Evolutionary conservation across 257 asterid species (phyloP).

Genomic region (Hygrophila difformis): DNA sequence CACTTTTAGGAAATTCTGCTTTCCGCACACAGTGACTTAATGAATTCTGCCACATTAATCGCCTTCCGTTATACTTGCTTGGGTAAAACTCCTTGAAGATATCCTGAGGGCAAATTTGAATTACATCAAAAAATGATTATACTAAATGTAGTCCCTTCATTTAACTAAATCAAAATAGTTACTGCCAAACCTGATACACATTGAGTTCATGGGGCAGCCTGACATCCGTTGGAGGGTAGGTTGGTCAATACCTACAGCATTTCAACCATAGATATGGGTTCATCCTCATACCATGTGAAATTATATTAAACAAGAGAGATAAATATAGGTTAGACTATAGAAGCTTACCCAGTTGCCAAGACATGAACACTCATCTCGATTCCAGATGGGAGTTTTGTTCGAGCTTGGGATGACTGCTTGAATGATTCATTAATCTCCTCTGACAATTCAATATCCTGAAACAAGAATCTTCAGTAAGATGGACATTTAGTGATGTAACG

Average conservation of each 20-base stretch:
- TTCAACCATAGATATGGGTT: constrained; percentile 8
- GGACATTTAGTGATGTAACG: too few species aligned
- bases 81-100: constrained; percentile 91
- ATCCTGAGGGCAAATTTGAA: constrained; percentile 43
- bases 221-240: constrained; percentile 98
- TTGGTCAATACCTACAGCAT: constrained; percentile 87
- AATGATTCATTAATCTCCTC: constrained; percentile 96
- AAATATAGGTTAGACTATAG: not conserved
- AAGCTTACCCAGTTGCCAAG: constrained; percentile 75
- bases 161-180: too few species aligned
- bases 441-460: constrained; percentile 88
- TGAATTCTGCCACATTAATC: constrained; percentile 98
- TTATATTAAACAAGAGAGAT: too few species aligned
- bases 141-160: not conserved
- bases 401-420: constrained; percentile 98
- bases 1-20: constrained; percentile 79
- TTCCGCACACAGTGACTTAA: constrained; percentile 92
- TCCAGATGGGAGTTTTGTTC: constrained; percentile 94
- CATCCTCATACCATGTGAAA: not conserved
- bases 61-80: constrained; percentile 93
- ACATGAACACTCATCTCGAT: constrained; percentile 99
- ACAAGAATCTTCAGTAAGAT: not conserved
- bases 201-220: constrained; percentile 92
- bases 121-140: not conserved
- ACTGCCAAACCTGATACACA: constrained; percentile 72